A percentile compares a stretch with the other conserved stretches of the same genome.
phyloP scores from a whole-genome alignment of 2,329 filamentous ascomycete genomes.

The Clarireedia homoeocarpa region DNA sequence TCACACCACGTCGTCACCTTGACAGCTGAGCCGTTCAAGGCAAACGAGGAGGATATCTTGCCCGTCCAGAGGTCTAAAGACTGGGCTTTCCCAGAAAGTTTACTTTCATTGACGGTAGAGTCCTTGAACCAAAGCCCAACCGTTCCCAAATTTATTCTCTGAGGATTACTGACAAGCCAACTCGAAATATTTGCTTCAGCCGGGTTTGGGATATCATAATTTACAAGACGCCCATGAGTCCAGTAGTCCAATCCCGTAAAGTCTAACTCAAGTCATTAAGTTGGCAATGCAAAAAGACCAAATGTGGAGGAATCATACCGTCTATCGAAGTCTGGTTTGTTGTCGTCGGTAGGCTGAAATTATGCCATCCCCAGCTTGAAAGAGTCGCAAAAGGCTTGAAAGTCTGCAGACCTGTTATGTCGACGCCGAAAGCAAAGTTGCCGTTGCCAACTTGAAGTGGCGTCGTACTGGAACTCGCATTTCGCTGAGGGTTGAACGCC shows the following conservation, averaged over 20 bases:
- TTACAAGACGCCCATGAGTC: conserved; percentile 36
- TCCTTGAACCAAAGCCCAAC: conserved; percentile 34
- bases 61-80: conserved; percentile 34
- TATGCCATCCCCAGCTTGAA: conserved; percentile 40
- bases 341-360: conserved; percentile 35
- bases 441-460: conserved; percentile 39
- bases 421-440: conserved; percentile 39
- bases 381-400: conserved; percentile 36
- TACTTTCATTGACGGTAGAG: conserved; percentile 24
- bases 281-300: conserved; percentile 16
- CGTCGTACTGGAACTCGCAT: conserved; percentile 26
- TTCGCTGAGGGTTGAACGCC: conserved; percentile 17
- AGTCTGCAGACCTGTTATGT: conserved; percentile 39
- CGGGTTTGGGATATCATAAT: conserved; percentile 37
- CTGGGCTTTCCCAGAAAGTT: conserved; percentile 29
- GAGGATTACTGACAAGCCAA: conserved; percentile 45
- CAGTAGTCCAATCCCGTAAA: conserved; percentile 22
- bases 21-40: conserved; percentile 26
- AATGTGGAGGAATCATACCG: background rate
- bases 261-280: background rate
- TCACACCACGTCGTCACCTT: conserved; percentile 33
- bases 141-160: conserved; percentile 37
- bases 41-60: conserved; percentile 34
- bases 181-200: conserved; percentile 33
- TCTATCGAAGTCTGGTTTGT: conserved; percentile 27